These are phyloP conservation scores for Diversispora eburnea DNA, from an alignment of 192 early-diverging fungal genomes.

Conservation along the genomic window DNA sequence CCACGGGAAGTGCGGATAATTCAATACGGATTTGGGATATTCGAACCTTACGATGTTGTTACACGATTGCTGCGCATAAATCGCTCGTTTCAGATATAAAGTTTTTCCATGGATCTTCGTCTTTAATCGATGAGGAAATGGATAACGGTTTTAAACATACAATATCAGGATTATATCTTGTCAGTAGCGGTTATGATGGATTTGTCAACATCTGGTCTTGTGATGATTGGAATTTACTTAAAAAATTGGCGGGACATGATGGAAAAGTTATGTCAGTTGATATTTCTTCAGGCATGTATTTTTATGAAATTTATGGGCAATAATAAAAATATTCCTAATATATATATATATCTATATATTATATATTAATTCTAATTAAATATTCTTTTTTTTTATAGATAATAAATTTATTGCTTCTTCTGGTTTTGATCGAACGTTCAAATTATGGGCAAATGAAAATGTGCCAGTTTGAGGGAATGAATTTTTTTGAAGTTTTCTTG, in stretches of 20 bases:
- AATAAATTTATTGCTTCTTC: slow-evolving; percentile 81
- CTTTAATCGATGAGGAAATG: slow-evolving; percentile 35
- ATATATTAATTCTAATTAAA: neutral
- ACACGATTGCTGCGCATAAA: slow-evolving; percentile 89
- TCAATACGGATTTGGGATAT: slow-evolving; percentile 91
- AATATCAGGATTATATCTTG: slow-evolving; percentile 74
- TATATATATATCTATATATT: slow-evolving; percentile 21
- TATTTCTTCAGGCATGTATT: slow-evolving; percentile 52
- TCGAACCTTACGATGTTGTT: slow-evolving; percentile 67
- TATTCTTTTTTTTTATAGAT: slow-evolving; percentile 43
- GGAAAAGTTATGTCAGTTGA: slow-evolving; percentile 90
- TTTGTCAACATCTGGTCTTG: slow-evolving; percentile 89
- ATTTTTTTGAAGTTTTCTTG: neutral
- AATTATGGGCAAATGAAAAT: slow-evolving; percentile 49
- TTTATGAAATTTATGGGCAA: slow-evolving; percentile 6
- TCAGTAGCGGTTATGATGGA: slow-evolving; percentile 82
- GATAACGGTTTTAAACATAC: slow-evolving; percentile 28
- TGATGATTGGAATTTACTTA: slow-evolving; percentile 90
- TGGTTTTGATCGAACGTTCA: slow-evolving; percentile 93
- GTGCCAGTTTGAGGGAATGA: neutral
- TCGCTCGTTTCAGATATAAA: slow-evolving; percentile 84
- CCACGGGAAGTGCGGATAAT: slow-evolving; percentile 90
- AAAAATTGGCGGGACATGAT: slow-evolving; percentile 81
- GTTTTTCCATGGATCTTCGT: slow-evolving; percentile 47
- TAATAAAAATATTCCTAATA: too few relatives aligned